Percentiles rank a stretch among this genome's conserved stretches.
phyloP scores from a whole-genome alignment of 2,329 filamentous ascomycete species.

The Fusarium sp. region DNA sequence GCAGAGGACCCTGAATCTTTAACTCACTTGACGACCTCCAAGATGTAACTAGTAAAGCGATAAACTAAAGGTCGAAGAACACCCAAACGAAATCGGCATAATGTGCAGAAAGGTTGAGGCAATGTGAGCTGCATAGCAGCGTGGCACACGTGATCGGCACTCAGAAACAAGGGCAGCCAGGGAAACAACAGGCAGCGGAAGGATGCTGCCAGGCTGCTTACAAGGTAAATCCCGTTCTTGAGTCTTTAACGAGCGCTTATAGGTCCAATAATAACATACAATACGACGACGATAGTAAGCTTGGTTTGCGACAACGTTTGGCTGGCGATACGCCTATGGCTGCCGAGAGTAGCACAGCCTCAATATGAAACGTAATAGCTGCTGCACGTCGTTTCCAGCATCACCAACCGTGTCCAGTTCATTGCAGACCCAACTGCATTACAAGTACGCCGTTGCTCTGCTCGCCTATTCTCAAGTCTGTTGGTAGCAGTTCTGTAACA shows the following conservation, averaged over 20 bases:
- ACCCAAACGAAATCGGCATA: neutral
- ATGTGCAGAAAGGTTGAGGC: neutral
- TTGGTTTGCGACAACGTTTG: neutral
- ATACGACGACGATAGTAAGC: neutral
- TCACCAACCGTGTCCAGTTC: neutral
- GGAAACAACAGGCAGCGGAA: neutral
- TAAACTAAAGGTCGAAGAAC: neutral
- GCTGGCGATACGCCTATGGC: neutral
- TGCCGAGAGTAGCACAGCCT: conserved; percentile 9
- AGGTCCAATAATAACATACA: neutral
- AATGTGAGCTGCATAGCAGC: neutral
- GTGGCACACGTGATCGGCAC: neutral
- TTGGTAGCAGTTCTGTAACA: neutral
- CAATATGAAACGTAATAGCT: neutral
- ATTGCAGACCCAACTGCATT: neutral
- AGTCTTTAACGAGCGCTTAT: neutral
- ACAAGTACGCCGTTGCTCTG: neutral
- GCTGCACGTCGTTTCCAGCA: neutral
- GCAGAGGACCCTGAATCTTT: conserved; percentile 6
- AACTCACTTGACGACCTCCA: neutral
- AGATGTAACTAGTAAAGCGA: neutral
- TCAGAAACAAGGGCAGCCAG: too few species aligned
- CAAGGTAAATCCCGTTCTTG: neutral
- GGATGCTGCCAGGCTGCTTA: neutral
- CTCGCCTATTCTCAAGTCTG: neutral